A percentile compares a stretch with the other conserved stretches of the same genome.
Evolutionary conservation across 768 basidiomycete genomes (phyloP).

Genomic region (Rhodotorula kratochvilovae): DNA sequence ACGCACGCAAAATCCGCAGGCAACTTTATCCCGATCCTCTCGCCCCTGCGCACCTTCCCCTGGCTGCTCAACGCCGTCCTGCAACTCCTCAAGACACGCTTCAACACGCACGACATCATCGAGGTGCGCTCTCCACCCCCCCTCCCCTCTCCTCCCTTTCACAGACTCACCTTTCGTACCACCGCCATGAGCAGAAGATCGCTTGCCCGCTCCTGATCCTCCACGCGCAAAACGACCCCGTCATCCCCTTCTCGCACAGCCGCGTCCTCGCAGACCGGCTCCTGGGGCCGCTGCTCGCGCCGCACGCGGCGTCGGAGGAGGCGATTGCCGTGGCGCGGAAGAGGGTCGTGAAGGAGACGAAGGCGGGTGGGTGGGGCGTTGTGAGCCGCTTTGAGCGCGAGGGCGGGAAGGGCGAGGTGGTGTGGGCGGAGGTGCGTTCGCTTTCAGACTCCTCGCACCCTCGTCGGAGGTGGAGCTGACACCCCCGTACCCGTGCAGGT

Average conservation of each 20-base stretch:
- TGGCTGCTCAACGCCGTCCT: conserved; percentile 15
- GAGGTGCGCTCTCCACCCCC: too few relatives aligned
- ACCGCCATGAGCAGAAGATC: conserved; percentile 7
- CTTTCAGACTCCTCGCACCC: not conserved
- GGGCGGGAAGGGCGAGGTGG: conserved; percentile 16
- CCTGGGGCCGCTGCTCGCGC: conserved; percentile 3
- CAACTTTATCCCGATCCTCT: conserved; percentile 29
- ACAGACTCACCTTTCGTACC: not conserved
- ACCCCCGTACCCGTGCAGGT: not conserved
- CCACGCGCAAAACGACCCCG: conserved; percentile 34
- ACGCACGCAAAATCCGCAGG: not conserved
- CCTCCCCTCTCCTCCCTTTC: too few relatives aligned
- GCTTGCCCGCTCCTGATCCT: conserved; percentile 27
- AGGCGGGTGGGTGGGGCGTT: conserved; percentile 24
- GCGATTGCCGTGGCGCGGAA: not conserved
- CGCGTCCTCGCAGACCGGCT: conserved; percentile 7
- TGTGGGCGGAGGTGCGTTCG: conserved; percentile 29
- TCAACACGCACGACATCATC: conserved; percentile 29
- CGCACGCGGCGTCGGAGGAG: not conserved
- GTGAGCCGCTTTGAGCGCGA: conserved; percentile 25
- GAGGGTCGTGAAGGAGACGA: not conserved
- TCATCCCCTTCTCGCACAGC: conserved; percentile 30
- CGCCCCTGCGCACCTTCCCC: conserved; percentile 17
- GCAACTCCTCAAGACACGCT: conserved; percentile 12
- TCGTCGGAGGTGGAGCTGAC: too few relatives aligned